Base-by-base conservation (phyloP, 768 basidiomycete species). In the Lactifluus echinatus region DNA sequence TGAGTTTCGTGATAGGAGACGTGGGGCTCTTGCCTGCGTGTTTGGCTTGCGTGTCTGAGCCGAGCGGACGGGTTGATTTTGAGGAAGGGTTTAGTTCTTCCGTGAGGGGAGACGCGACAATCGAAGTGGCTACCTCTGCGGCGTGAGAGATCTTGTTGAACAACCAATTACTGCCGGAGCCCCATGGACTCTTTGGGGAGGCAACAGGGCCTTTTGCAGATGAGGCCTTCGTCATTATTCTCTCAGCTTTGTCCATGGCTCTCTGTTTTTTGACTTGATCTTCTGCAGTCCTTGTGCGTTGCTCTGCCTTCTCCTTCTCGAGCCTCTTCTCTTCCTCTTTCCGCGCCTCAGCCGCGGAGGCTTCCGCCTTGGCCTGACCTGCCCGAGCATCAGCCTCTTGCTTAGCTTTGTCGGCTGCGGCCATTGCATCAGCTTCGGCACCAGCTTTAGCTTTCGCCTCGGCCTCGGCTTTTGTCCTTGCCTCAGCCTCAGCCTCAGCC, bases 201-300 rank as follows among this genome's bases (percentile, higher is more conserved):
- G 34, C n/a, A 4, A 33, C 1, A 2, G 28, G 2, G 12, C 23
- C 1, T 17, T 8, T 26, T 11, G 53, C 44, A 2, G 14, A 42
- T 23, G 21, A 23, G 40, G 1, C 0, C 23, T 5, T 40, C 15
- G 17, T n/a, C 17, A 19, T 11, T 40, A 19, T 33, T 31, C 28
- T 59, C n/a, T 26, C 34, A 24, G 48, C 53, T 37, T 24, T 59
- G 53, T 59, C 57, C 14, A 21, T 11, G 15, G 28, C 28, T 5
- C 57, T 39, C 42, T 44, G 47, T 21, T 4, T 54, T 26, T 7
- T 8, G 23, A 54, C n/a, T 37, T 31, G 14, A 17, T 49, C 52
- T 11, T 40, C 6, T 11, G 39, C 8, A 8, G 31, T 31, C 15
- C 1, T 33, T n/a, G 17, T 45, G 31, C 37, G 51, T 15, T 7